Evolutionary conservation across 139 green algal species (phyloP), one percentile per base, ranked within the genome.

Genomic region (Bryopsis sp.): DNA sequence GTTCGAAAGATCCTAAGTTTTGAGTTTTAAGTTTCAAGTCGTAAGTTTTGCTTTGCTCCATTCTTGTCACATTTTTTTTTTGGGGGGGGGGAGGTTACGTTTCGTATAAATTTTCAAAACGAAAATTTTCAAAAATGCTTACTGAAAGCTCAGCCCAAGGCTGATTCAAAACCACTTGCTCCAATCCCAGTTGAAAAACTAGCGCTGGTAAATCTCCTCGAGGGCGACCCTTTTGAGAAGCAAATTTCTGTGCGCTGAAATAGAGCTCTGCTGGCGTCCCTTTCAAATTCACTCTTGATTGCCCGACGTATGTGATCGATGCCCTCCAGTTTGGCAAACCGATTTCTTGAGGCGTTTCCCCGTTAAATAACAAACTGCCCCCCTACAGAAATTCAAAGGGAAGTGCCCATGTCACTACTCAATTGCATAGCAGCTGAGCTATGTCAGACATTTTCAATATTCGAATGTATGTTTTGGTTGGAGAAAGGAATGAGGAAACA

Each of bases 141-240:
- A 91, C 86, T 47, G 89, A 95, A 0, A 95, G 85, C 69, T 89
- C 76, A 0, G 64, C 47, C 89, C 89, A 95, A 1, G 71, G 57
- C 58, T 89, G 84, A 58, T 90, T 84, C 2, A 94, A 77, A 35
- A 92, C 76, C 2, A 36, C 22, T 63, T 89, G 81, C 58, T 91
- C 84, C 22, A 94, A 74, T 1, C 86, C 88, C 59, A 94, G 72
- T 8, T 82, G 73, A 34, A 83, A 69, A 5, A 90, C 61, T 11
- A 94, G 60, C 1, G 81, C 74, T 3, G 85, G 85, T 39, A 94
- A 77, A 67, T 92, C 85, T 3, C 83, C 83, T 0, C 83, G 72
- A 0, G 68, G 74, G 1, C 86, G 70, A 39, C 65, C 71, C 4
- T 68, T 71, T 58, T 78, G 78, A 8, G 74, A 58, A 7, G 60